Conservation (phyloP, 192 early-diverging fungal genomes). For the Backusella mclennaniae region DNA sequence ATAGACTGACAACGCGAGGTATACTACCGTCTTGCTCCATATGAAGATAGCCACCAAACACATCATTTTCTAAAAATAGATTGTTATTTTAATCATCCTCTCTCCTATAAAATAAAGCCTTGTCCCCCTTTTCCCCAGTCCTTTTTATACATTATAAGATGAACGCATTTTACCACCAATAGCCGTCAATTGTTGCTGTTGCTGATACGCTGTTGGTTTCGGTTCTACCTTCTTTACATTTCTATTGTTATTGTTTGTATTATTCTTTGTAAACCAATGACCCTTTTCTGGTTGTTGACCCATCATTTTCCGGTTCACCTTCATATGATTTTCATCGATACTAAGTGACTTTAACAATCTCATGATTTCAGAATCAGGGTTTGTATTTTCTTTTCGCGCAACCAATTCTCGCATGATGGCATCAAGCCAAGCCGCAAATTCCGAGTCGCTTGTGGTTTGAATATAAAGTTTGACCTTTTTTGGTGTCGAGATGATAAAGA, state of each 20-base stretch:
- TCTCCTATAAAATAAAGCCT: neutral
- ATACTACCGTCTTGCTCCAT: constrained; percentile 41
- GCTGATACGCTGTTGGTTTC: neutral
- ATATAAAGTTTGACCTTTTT: constrained; percentile 30
- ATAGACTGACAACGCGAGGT: constrained; percentile 65
- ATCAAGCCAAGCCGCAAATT: constrained; percentile 36
- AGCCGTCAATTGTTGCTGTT: neutral
- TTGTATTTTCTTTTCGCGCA: constrained; percentile 28
- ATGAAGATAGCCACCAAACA: constrained; percentile 37
- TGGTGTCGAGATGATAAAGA: constrained; percentile 30
- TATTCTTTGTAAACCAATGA: constrained; percentile 13
- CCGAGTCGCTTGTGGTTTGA: constrained; percentile 31
- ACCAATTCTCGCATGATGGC: constrained; percentile 40
- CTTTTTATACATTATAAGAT: too few species aligned
- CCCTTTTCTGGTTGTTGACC: neutral
- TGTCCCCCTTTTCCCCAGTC: neutral
- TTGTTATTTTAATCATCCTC: neutral
- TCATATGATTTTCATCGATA: constrained; percentile 26
- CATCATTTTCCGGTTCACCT: constrained; percentile 30
- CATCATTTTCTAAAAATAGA: constrained; percentile 18
- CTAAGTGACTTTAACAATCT: constrained; percentile 16
- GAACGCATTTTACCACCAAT: neutral
- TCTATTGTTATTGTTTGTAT: neutral
- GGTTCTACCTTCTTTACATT: neutral
- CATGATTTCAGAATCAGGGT: constrained; percentile 23